Evolutionary conservation across 108 stramenopile species (phyloP).

Genomic region (Fistulifera pelliculosa): DNA sequence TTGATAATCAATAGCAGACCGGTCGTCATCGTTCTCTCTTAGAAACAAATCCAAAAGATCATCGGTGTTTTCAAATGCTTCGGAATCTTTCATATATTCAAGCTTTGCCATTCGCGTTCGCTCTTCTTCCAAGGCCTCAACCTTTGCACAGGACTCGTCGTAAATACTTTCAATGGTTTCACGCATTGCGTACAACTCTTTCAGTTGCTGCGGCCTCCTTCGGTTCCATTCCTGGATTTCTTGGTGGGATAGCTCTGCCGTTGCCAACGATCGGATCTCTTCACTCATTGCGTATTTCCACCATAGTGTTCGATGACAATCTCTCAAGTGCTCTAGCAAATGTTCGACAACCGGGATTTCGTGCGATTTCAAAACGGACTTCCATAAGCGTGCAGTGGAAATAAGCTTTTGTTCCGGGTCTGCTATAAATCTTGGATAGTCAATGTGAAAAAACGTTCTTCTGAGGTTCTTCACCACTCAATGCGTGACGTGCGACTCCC

Average conservation of each 20-base stretch:
- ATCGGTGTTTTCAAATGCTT: constrained; percentile 12
- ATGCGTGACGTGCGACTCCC: constrained; percentile 14
- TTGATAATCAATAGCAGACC: no score
- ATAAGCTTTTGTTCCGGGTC: not conserved
- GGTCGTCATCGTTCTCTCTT: constrained; percentile 17
- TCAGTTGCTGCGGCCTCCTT: constrained; percentile 19
- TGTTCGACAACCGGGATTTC: constrained; percentile 22
- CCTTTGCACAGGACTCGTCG: constrained; percentile 12
- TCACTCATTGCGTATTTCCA: constrained; percentile 27
- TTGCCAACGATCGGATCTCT: constrained; percentile 13
- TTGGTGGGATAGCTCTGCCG: constrained; percentile 4
- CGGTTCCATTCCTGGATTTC: constrained; percentile 15
- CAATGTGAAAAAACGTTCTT: not conserved
- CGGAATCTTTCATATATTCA: no score
- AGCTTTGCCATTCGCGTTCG: constrained; percentile 1
- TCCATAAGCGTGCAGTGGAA: constrained; percentile 40
- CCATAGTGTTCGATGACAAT: constrained; percentile 12
- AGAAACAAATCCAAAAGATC: constrained; percentile 11
- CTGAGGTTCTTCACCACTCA: not conserved
- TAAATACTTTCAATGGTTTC: constrained; percentile 28
- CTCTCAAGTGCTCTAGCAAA: constrained; percentile 16
- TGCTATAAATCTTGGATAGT: not conserved
- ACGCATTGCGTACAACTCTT: constrained; percentile 26
- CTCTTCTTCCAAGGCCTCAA: constrained; percentile 12
- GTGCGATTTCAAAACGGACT: constrained; percentile 55